These are phyloP conservation scores for Chrysanthemum lavandulifolium DNA, from an alignment of 129 eudicot genomes.

Conservation along the genomic window DNA sequence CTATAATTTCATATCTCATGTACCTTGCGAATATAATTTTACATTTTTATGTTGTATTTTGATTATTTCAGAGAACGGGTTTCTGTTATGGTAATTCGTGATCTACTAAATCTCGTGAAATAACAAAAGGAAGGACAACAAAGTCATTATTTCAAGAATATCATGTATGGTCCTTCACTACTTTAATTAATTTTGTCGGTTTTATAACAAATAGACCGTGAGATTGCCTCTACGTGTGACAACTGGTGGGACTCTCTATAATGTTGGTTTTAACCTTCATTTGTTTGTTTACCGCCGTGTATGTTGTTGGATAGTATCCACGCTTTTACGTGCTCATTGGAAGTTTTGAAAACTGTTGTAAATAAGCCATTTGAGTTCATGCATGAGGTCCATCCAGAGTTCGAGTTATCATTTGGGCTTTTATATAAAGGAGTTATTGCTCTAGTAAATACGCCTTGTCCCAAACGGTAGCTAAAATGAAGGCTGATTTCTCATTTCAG, in stretches of 20 bases:
- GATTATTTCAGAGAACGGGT: slow-evolving; percentile 68
- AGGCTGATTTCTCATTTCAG: slow-evolving; percentile 34
- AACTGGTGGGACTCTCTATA: background rate
- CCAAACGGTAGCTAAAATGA: background rate
- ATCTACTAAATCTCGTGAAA: slow-evolving; percentile 89
- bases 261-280: background rate
- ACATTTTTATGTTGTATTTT: background rate
- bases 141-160: slow-evolving; percentile 98
- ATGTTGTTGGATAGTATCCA: slow-evolving; percentile 98
- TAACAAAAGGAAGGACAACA: slow-evolving; percentile 96
- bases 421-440: background rate
- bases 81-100: slow-evolving; percentile 98
- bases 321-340: slow-evolving; percentile 98
- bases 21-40: background rate
- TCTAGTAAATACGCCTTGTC: background rate
- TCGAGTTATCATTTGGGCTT: slow-evolving; percentile 51
- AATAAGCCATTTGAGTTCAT: slow-evolving; percentile 96
- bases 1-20: background rate
- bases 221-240: background rate
- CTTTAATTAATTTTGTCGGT: background rate
- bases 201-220: no score
- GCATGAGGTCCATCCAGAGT: slow-evolving; percentile 99
- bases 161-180: slow-evolving; percentile 58
- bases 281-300: background rate
- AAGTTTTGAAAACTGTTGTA: slow-evolving; percentile 94